phyloP scores from a whole-genome alignment of 441 rosid species.

The Isatis lusitanica region DNA sequence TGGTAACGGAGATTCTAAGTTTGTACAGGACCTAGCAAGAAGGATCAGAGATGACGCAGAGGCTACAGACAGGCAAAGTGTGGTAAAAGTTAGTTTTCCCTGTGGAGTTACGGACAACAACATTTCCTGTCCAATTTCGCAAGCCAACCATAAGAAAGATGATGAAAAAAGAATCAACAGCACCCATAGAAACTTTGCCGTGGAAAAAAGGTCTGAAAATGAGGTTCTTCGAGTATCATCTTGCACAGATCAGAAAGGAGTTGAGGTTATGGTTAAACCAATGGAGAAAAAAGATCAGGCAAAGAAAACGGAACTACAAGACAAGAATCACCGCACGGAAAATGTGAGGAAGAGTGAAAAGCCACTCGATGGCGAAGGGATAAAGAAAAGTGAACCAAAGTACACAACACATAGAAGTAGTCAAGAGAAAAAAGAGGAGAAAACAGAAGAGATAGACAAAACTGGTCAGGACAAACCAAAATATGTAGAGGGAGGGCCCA shows the following conservation, averaged over 20 bases:
- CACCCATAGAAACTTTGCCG: conserved; percentile 33
- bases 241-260: conserved; percentile 43
- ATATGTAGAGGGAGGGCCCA: conserved; percentile 35
- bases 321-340: conserved; percentile 42
- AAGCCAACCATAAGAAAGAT: conserved; percentile 38
- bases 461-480: conserved; percentile 40
- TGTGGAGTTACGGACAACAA: conserved; percentile 31
- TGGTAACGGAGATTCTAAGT: conserved; percentile 44
- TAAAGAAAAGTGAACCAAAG: conserved; percentile 41
- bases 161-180: conserved; percentile 44
- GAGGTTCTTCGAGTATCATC: too few relatives aligned
- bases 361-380: conserved; percentile 40
- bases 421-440: conserved; percentile 49
- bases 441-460: conserved; percentile 40
- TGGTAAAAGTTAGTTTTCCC: conserved; percentile 34
- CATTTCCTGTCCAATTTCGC: conserved; percentile 24
- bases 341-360: conserved; percentile 41
- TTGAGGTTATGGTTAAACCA: conserved; percentile 39
- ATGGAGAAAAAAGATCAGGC: conserved; percentile 42
- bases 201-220: conserved; percentile 38
- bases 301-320: conserved; percentile 40
- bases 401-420: conserved; percentile 41
- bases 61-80: conserved; percentile 55
- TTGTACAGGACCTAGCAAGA: conserved; percentile 53
- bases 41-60: conserved; percentile 53